These are phyloP conservation scores for Fusarium xylarioides DNA, from an alignment of 2,329 filamentous ascomycete species.

Conservation along the genomic window DNA sequence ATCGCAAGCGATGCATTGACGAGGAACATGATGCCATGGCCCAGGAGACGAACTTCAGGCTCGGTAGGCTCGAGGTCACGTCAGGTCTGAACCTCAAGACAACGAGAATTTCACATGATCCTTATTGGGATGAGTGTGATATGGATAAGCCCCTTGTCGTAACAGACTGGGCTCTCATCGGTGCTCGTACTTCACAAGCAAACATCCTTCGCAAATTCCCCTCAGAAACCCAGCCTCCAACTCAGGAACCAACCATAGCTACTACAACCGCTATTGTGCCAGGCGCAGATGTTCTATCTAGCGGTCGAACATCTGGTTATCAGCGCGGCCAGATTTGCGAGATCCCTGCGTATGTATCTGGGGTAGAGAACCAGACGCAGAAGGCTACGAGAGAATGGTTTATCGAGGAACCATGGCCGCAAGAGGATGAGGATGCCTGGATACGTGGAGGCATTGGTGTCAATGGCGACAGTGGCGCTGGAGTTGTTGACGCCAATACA, in stretches of 20 bases:
- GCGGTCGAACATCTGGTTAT: conserved; percentile 55
- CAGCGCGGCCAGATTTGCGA: conserved; percentile 55
- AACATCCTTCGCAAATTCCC: conserved; percentile 56
- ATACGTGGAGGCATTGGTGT: conserved; percentile 58
- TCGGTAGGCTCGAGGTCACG: conserved; percentile 51
- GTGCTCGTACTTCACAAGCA: conserved; percentile 46
- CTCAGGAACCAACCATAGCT: conserved; percentile 47
- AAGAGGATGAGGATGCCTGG: conserved; percentile 55
- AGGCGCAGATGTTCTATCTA: conserved; percentile 50
- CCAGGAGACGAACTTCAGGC: conserved; percentile 39
- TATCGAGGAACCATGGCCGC: conserved; percentile 51
- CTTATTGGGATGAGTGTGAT: conserved; percentile 55
- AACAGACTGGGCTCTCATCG: conserved; percentile 56
- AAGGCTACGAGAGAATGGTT: conserved; percentile 58
- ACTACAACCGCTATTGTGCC: conserved; percentile 46
- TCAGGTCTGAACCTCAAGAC: conserved; percentile 55
- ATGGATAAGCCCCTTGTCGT: conserved; percentile 53
- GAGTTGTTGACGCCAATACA: conserved; percentile 53
- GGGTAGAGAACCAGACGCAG: conserved; percentile 51
- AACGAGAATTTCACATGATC: conserved; percentile 54
- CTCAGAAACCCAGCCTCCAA: conserved; percentile 44
- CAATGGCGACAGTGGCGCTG: conserved; percentile 56
- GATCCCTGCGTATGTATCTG: conserved; percentile 54
- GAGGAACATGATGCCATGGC: conserved; percentile 51
- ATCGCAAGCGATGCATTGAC: conserved; percentile 48